Evolutionary conservation across 495 filamentous ascomycete species (phyloP).

Genomic region (Aspergillus conjunctus): DNA sequence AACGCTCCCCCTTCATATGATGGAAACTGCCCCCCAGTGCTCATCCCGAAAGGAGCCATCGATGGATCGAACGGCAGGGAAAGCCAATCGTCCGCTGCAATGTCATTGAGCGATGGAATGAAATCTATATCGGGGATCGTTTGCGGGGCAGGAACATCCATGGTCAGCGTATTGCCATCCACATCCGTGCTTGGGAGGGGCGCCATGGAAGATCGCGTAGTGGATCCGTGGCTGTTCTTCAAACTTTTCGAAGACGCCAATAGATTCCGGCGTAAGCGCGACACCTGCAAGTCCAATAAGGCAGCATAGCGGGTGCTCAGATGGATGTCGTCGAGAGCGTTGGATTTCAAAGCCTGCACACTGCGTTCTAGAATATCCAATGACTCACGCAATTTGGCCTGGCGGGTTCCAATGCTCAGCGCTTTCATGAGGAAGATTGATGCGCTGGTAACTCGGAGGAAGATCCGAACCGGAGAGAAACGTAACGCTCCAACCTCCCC

Average conservation of each 20-base stretch:
- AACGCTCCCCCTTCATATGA: conserved; percentile 53
- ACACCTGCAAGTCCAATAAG: conserved; percentile 52
- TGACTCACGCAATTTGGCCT: conserved; percentile 50
- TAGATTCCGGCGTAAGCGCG: conserved; percentile 46
- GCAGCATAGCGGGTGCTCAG: conserved; percentile 54
- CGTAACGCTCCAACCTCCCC: conserved; percentile 45
- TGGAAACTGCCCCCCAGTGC: conserved; percentile 46
- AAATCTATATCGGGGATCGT: conserved; percentile 38
- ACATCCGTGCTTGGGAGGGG: conserved; percentile 34
- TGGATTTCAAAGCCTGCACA: conserved; percentile 51
- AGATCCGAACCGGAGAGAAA: conserved; percentile 55
- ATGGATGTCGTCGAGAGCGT: conserved; percentile 56
- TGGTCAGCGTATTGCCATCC: conserved; percentile 26
- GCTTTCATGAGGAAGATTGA: conserved; percentile 59
- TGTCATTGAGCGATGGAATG: conserved; percentile 39
- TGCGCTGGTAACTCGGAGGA: conserved; percentile 53
- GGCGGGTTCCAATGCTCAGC: conserved; percentile 52
- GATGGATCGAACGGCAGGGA: conserved; percentile 56
- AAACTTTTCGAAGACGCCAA: conserved; percentile 39
- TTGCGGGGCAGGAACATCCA: conserved; percentile 31
- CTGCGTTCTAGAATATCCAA: conserved; percentile 51
- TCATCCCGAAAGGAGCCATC: conserved; percentile 56
- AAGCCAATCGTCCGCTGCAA: conserved; percentile 54
- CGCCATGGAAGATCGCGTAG: conserved; percentile 36
- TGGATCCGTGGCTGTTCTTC: conserved; percentile 30